Evolutionary conservation across 805 yeast species (phyloP), one percentile per base, ranked within the genome.

Genomic region (Yamadazyma philogaea): DNA sequence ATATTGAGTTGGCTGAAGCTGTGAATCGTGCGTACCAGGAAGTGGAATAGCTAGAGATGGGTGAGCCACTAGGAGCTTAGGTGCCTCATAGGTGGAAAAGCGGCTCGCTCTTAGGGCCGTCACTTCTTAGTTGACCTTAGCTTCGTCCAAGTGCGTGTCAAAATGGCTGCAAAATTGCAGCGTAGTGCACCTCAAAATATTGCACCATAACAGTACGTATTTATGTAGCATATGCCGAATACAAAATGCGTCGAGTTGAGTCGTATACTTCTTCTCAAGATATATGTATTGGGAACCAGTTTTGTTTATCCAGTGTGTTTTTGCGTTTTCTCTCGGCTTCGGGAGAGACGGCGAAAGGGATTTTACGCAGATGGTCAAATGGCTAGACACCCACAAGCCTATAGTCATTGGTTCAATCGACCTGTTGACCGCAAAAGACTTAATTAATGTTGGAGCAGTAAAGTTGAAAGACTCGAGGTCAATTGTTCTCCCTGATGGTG

Each of bases 1-100:
- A 85, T 53, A 50, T 84, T 34, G 66, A 72, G 42, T 51, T 85
- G 53, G 91, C 90, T 6, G 49, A 54, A 21, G 37, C 49, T n/a
- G 60, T 68, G 32, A 56, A 60, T 19, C 15, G 40, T 17, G 43
- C 39, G 16, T 55, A 24, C 8, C n/a, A 24, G 12, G 12, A 24
- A n/a, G 3, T 24, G 10, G 28, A n/a, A n/a, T n/a, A n/a, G n/a
- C n/a, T n/a, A n/a, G n/a, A n/a, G n/a, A n/a, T n/a, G n/a, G n/a
- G n/a, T n/a, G n/a, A n/a, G n/a, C n/a, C n/a, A n/a, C n/a, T n/a
- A n/a, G n/a, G n/a, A n/a, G n/a, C n/a, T n/a, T n/a, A n/a, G n/a
- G n/a, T n/a, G n/a, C n/a, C n/a, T n/a, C n/a, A n/a, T n/a, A n/a
- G n/a, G n/a, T n/a, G n/a, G n/a, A n/a, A n/a, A n/a, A n/a, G n/a